Evolutionary conservation across 495 filamentous ascomycete genomes (phyloP), one percentile per base, ranked within the genome.

Genomic region (Copromyces sp.): DNA sequence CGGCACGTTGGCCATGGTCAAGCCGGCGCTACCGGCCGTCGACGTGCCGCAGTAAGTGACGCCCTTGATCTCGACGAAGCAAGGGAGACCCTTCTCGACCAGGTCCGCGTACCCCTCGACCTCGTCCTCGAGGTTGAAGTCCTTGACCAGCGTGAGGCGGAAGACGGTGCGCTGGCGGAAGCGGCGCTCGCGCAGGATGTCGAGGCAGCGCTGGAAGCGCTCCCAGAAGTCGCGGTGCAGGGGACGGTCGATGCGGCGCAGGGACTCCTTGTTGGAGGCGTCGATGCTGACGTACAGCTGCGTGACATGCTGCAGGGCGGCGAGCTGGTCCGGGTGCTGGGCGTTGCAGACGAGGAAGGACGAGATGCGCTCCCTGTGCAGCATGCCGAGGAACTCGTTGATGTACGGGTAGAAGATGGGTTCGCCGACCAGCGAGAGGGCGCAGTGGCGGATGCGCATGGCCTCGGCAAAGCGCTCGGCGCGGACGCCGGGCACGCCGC

Each of bases 341-440:
- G 95, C 95, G 80, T 98, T 98, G 84, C 95, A 98, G 69, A 98
- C 95, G 0, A 98, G 86, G 85, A 98, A 98, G 65, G 90, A 95
- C 17, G 93, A 96, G 76, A 98, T 97, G 78, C 88, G 92, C 78
- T 95, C 92, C 24, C 77, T 82, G 82, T 98, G 95, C 72, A 98
- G 84, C 83, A 97, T 84, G 47, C 85, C 86, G 1, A 95, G 80
- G 78, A 98, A 94, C 74, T 91, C 90, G 81, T 98, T 98, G 84
- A 98, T 98, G 80, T 95, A 90, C 29, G 95, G 95, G 80, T 98
- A 98, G 86, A 98, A 98, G 75, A 98, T 97, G 7, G 95, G 95
- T 79, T 98, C 95, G 72, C 95, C 95, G 44, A 98, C 95, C 59
- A 98, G 85, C 77, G 88, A 91, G 29, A 98, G 84, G 1, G 95